A percentile compares a stretch with the other conserved stretches of the same genome.
These are phyloP conservation scores for Umbelopsis vinacea DNA, from an alignment of 192 early-diverging fungal genomes.

Conservation along the genomic window DNA sequence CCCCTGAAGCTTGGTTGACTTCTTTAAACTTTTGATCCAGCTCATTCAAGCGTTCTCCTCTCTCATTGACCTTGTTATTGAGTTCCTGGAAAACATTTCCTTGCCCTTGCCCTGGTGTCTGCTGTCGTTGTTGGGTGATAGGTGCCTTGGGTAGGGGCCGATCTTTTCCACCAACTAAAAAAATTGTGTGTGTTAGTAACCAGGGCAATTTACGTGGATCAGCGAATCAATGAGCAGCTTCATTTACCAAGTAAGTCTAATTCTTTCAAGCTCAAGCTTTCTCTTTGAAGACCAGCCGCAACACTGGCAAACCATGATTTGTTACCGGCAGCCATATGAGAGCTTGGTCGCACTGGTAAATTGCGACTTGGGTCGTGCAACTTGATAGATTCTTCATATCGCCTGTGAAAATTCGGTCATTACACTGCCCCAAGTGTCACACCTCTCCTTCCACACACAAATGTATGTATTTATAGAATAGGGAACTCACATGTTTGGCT, in stretches of 20 bases:
- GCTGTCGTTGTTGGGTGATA: background rate
- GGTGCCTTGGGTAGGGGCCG: conserved; percentile 9
- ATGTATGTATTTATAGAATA: background rate
- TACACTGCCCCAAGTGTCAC: no score
- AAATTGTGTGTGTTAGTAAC: conserved; percentile 18
- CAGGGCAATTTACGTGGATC: background rate
- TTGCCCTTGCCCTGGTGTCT: conserved; percentile 7
- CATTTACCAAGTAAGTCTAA: conserved; percentile 35
- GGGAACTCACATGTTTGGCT: conserved; percentile 31
- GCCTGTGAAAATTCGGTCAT: conserved; percentile 17
- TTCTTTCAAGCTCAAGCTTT: conserved; percentile 31
- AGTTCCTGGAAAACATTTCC: conserved; percentile 41
- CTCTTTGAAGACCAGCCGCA: conserved; percentile 34
- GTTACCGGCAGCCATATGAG: conserved; percentile 6
- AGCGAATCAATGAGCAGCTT: background rate
- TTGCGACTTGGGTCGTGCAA: conserved; percentile 28
- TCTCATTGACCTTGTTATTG: conserved; percentile 59
- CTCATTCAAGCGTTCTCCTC: conserved; percentile 63
- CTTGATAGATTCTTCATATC: conserved; percentile 33
- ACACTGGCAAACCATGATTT: conserved; percentile 42
- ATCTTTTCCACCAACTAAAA: conserved; percentile 29
- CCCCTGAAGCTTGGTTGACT: conserved; percentile 52
- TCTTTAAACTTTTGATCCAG: conserved; percentile 64
- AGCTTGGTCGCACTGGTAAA: conserved; percentile 30
- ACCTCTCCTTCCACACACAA: no score